Percentiles rank a stretch among this genome's conserved stretches.
Evolutionary conservation across 2,329 filamentous ascomycete species (phyloP).

Genomic region (Fusarium brachygibbosum): DNA sequence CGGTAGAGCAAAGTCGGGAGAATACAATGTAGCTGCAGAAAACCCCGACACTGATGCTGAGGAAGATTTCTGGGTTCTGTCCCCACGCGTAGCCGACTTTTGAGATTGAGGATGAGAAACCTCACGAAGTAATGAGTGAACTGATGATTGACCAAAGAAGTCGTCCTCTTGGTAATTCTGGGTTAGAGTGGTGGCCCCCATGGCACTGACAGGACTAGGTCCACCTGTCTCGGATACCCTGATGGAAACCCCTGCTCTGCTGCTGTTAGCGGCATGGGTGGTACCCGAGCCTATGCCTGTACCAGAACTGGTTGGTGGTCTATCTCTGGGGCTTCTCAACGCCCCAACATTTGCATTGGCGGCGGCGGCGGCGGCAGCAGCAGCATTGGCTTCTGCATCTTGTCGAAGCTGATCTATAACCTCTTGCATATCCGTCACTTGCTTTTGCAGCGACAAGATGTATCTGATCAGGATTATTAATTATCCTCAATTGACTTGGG

Average conservation of each 20-base stretch:
- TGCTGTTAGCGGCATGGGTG: neutral
- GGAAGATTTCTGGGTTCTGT: neutral
- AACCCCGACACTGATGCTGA: neutral
- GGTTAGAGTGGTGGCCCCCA: constrained; percentile 7
- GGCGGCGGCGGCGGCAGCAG: neutral
- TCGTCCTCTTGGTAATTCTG: neutral
- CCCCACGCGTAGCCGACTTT: neutral
- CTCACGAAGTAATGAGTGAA: constrained; percentile 16
- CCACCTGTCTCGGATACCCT: neutral
- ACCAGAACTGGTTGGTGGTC: neutral
- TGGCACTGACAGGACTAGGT: constrained; percentile 16
- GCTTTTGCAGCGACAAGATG: neutral
- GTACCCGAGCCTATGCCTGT: neutral
- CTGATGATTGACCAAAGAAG: constrained; percentile 4
- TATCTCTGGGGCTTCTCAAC: neutral
- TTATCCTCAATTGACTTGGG: no score
- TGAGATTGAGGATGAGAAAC: neutral
- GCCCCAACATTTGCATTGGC: neutral
- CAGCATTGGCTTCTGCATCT: neutral
- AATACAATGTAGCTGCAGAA: neutral
- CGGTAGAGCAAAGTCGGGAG: neutral
- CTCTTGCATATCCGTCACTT: constrained; percentile 8
- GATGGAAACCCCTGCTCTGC: neutral
- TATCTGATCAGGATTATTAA: neutral
- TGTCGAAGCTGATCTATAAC: constrained; percentile 8